Conservation (phyloP, 345 rosid genomes). For the Cardamine resedifolia region DNA sequence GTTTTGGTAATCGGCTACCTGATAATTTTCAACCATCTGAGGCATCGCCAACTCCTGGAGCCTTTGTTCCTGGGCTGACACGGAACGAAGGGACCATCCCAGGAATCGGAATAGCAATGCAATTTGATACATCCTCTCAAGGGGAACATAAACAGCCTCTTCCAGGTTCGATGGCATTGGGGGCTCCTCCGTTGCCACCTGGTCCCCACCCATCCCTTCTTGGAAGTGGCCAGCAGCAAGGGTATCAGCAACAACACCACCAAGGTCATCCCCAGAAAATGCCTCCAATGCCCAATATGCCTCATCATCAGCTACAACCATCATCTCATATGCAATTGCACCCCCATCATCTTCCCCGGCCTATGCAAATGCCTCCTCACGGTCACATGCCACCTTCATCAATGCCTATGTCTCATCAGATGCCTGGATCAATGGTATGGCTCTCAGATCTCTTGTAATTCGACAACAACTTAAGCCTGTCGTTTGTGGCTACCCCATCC, state of each 20-base stretch:
- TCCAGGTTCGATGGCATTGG: constrained; percentile 62
- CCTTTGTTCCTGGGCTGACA: constrained; percentile 71
- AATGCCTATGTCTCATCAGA: constrained; percentile 54
- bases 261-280: constrained; percentile 71
- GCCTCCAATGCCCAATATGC: constrained; percentile 79
- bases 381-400: constrained; percentile 60
- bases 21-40: constrained; percentile 70
- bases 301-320: constrained; percentile 69
- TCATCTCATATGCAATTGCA: constrained; percentile 73
- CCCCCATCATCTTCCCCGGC: constrained; percentile 77
- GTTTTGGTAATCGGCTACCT: constrained; percentile 71
- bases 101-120: constrained; percentile 83
- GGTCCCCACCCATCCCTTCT: constrained; percentile 98
- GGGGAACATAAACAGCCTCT: constrained; percentile 82
- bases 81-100: constrained; percentile 97
- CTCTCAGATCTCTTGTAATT: constrained; percentile 25
- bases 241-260: constrained; percentile 81
- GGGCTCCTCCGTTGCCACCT: constrained; percentile 95
- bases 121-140: constrained; percentile 67
- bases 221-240: constrained; percentile 71
- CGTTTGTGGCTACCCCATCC: constrained; percentile 16
- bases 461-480: constrained; percentile 3
- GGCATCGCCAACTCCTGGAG: constrained; percentile 76
- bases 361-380: constrained; percentile 79
- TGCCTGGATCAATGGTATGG: constrained; percentile 86